Base-by-base conservation (phyloP, 345 rosid species). In the Salix purpurea region DNA sequence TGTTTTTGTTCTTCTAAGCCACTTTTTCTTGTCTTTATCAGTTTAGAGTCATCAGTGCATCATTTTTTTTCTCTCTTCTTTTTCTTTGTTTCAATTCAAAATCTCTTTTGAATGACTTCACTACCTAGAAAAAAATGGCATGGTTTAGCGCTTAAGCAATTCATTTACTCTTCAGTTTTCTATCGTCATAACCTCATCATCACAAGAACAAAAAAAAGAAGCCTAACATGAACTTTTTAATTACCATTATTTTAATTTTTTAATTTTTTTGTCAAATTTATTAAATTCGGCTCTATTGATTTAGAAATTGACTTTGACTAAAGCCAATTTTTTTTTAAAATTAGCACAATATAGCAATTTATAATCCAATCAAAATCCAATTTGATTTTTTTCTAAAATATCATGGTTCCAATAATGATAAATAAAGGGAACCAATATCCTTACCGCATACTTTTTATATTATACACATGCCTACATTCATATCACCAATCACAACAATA, bases 141-240 rank as follows among this genome's bases (percentile, higher is more conserved):
- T 79, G 78, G 82, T 79, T 87, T 92, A 78, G 89, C 90, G 96
- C 88, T 88, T 77, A 94, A 91, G 96, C 91, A 90, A 91, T 44
- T 85, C 54, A 78, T 64, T 82, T 73, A 44, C 30, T 77, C 84
- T 81, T 78, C 69, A 79, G 79, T 82, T 82, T 85, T 80, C 77
- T 64, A 36, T 75, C 54, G 46, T 67, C 69, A n/a, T 21, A 21
- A 34, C 40, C 24, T 42, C 75, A 77, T 40, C 44, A 81, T 81
- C 79, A 65, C 80, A 69, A 28, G 58, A 69, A 65, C 39, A 34
- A 3, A 32, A 65, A 28, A 30, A 24, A 65, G 19, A 66, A 10
- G 0, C 4, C 11, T n/a, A 10, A 58, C 1, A 10, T 8, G 5
- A n/a, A n/a, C n/a, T 54, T 9, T 58, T 40, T 40, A 2, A 42